These are phyloP conservation scores for Venturia effusa DNA, from an alignment of 2,329 filamentous ascomycete species.

Conservation along the genomic window DNA sequence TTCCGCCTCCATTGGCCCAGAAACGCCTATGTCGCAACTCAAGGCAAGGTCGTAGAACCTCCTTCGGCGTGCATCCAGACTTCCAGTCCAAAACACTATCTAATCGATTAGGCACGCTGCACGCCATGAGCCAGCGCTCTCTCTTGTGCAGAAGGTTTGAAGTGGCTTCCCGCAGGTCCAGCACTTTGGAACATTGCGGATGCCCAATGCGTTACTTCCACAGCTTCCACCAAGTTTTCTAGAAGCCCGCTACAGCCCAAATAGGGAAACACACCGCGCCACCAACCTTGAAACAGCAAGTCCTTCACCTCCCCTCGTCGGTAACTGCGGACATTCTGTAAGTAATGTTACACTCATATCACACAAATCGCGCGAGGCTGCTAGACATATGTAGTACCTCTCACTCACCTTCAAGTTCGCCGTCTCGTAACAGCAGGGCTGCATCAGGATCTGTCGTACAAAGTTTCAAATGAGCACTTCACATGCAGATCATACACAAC, in stretches of 20 bases:
- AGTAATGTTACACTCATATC: not conserved
- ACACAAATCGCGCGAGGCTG: not conserved
- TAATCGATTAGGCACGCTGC: conserved; percentile 2
- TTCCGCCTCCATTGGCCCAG: not conserved
- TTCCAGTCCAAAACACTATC: not conserved
- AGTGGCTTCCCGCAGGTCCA: not conserved
- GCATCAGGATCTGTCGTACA: too few species aligned
- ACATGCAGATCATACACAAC: not conserved
- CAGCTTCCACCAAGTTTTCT: not conserved
- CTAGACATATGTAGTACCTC: not conserved
- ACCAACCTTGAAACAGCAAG: not conserved
- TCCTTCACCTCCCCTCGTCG: not conserved
- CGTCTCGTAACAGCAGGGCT: not conserved
- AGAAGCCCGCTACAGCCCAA: not conserved
- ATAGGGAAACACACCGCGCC: not conserved
- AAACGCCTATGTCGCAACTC: too few species aligned
- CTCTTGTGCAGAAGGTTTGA: not conserved
- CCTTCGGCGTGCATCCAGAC: not conserved
- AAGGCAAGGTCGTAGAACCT: too few species aligned
- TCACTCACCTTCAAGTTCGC: not conserved
- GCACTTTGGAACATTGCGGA: too few species aligned
- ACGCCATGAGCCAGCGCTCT: not conserved
- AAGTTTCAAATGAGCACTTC: not conserved
- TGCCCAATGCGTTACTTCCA: too few species aligned
- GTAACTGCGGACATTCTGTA: not conserved